Percentiles rank a stretch among this genome's conserved stretches.
These are phyloP conservation scores for Penicillium hesseltinei DNA, from an alignment of 2,329 filamentous ascomycete genomes.

Conservation along the genomic window DNA sequence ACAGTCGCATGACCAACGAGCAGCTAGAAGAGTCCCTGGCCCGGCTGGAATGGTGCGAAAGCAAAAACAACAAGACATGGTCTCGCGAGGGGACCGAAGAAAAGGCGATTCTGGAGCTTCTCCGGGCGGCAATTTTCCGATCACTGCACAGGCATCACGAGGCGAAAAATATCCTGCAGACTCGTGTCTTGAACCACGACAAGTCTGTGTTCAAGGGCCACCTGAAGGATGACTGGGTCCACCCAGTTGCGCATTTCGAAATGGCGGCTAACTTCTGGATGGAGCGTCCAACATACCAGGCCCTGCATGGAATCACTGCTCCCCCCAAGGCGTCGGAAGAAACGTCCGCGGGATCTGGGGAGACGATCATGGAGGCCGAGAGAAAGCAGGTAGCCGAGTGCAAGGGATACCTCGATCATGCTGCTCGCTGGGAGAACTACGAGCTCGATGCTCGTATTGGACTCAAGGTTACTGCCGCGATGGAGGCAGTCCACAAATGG, in stretches of 20 bases:
- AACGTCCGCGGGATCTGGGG: neutral
- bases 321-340: slow-evolving; percentile 6
- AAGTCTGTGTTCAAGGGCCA: slow-evolving; percentile 52
- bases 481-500: slow-evolving; percentile 47
- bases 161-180: slow-evolving; percentile 63
- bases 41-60: slow-evolving; percentile 66
- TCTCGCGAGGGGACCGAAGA: slow-evolving; percentile 57
- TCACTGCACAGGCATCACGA: slow-evolving; percentile 62
- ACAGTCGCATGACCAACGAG: slow-evolving; percentile 69
- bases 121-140: slow-evolving; percentile 65
- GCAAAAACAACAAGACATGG: slow-evolving; percentile 57
- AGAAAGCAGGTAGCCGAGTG: slow-evolving; percentile 50
- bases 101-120: slow-evolving; percentile 63
- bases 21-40: slow-evolving; percentile 64
- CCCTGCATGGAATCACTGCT: slow-evolving; percentile 30
- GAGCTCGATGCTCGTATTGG: slow-evolving; percentile 60
- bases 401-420: slow-evolving; percentile 56
- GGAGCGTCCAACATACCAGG: slow-evolving; percentile 50
- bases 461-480: slow-evolving; percentile 48
- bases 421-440: slow-evolving; percentile 60
- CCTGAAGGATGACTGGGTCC: slow-evolving; percentile 56
- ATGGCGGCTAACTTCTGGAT: slow-evolving; percentile 79
- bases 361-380: slow-evolving; percentile 25
- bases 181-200: slow-evolving; percentile 61
- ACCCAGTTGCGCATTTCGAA: slow-evolving; percentile 82